Conservation (phyloP, 345 rosid genomes). For the Lumnitzera littorea region DNA sequence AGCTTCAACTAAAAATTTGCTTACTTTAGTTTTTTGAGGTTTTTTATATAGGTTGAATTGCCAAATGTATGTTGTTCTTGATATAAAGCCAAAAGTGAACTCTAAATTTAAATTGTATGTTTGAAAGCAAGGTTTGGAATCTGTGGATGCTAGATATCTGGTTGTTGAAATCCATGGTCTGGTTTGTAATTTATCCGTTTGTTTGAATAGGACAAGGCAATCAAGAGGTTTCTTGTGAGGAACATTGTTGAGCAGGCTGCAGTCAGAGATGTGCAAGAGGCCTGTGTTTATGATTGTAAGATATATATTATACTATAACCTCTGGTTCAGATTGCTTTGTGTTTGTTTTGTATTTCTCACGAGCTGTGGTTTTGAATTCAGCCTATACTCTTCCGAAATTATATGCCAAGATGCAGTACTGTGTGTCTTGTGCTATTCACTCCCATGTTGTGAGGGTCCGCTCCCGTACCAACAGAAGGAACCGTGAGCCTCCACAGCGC, state of each 20-base stretch:
- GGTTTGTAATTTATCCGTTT: not conserved
- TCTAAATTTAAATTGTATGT: too few relatives aligned
- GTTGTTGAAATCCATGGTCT: not conserved
- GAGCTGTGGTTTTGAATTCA: conserved; percentile 8
- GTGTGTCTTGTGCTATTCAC: conserved; percentile 95
- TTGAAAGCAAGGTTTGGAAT: too few relatives aligned
- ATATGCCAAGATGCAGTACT: conserved; percentile 86
- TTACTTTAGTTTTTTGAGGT: too few relatives aligned
- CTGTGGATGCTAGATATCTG: not conserved
- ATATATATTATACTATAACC: not conserved
- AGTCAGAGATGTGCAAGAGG: conserved; percentile 83
- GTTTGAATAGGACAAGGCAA: conserved; percentile 55
- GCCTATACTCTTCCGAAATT: conserved; percentile 72
- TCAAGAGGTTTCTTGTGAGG: conserved; percentile 85
- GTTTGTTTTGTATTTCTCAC: not conserved
- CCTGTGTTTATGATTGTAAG: conserved; percentile 72
- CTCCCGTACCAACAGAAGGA: conserved; percentile 64
- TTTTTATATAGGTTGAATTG: too few relatives aligned
- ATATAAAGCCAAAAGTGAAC: too few relatives aligned
- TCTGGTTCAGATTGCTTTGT: not conserved
- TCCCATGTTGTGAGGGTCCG: conserved; percentile 95
- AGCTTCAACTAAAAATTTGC: too few relatives aligned
- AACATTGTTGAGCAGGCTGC: conserved; percentile 93
- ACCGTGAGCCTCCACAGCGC: conserved; percentile 82
- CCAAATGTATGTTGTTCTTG: too few relatives aligned